Evolutionary conservation across 2,329 filamentous ascomycete species (phyloP).

Genomic region (Xylaria sp.): DNA sequence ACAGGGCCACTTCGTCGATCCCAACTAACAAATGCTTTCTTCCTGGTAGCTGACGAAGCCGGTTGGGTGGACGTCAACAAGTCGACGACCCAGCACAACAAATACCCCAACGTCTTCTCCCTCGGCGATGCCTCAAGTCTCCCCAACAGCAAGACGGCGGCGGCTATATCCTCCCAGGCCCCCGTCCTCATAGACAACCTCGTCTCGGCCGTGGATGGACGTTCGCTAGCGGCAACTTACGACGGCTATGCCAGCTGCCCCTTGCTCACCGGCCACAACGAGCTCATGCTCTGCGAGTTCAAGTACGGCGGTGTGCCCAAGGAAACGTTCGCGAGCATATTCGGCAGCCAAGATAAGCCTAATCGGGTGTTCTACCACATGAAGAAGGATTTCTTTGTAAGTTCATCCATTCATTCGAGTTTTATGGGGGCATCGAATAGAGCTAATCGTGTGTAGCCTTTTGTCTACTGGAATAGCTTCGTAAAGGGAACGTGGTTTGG

Average conservation of each 20-base stretch:
- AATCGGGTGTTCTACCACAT: constrained; percentile 44
- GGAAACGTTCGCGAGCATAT: constrained; percentile 45
- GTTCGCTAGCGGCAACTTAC: constrained; percentile 39
- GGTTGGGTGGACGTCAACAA: constrained; percentile 41
- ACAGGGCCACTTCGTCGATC: not conserved
- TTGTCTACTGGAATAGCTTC: constrained; percentile 36
- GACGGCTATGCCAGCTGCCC: constrained; percentile 51
- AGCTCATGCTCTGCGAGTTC: constrained; percentile 52
- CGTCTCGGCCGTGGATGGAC: constrained; percentile 39
- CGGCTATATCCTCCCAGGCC: constrained; percentile 47
- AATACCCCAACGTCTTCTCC: constrained; percentile 45
- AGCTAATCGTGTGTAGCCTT: constrained; percentile 27
- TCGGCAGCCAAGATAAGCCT: constrained; percentile 45
- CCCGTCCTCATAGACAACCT: constrained; percentile 49
- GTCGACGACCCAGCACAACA: constrained; percentile 39
- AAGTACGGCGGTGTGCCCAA: constrained; percentile 50
- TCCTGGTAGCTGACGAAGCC: constrained; percentile 49
- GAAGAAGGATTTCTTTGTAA: constrained; percentile 49
- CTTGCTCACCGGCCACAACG: constrained; percentile 47
- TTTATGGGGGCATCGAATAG: not conserved
- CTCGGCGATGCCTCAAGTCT: constrained; percentile 44
- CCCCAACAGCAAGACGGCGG: constrained; percentile 48
- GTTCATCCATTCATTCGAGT: constrained; percentile 18
- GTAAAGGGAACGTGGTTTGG: constrained; percentile 33
- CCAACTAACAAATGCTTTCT: constrained; percentile 49